Percentiles rank a stretch among this genome's conserved stretches.
Conservation (phyloP, 768 basidiomycete species). For the Suillus sp. region DNA sequence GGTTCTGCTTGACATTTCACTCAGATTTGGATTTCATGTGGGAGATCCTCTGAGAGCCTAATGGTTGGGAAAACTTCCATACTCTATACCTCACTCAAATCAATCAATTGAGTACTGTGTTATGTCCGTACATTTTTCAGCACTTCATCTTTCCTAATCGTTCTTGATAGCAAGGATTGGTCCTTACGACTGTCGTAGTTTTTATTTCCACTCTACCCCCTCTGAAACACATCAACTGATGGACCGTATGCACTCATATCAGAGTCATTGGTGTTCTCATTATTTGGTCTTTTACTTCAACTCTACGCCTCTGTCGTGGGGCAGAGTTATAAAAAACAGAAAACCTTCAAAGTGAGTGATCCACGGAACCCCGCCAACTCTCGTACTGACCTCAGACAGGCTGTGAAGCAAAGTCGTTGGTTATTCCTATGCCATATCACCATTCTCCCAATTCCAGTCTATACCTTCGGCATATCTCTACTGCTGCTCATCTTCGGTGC, state of each 20-base stretch:
- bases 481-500: background rate
- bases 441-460: background rate
- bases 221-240: background rate
- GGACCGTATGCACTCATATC: background rate
- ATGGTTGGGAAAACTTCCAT: conserved; percentile 6
- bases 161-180: conserved; percentile 5
- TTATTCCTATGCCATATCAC: background rate
- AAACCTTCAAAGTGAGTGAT: background rate
- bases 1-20: conserved; percentile 1
- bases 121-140: background rate
- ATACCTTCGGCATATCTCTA: background rate
- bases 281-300: background rate
- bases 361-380: background rate
- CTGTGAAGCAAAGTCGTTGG: conserved; percentile 1
- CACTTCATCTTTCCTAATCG: background rate
- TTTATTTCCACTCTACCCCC: background rate
- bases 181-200: conserved; percentile 2
- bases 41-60: background rate
- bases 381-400: background rate
- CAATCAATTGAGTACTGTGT: background rate
- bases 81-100: background rate
- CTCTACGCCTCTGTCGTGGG: background rate
- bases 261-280: conserved; percentile 3
- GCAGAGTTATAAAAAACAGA: background rate
- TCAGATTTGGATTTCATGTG: background rate